Evolutionary conservation across 805 yeast genomes (phyloP).

Genomic region (Myxozyma vanderwaltii): DNA sequence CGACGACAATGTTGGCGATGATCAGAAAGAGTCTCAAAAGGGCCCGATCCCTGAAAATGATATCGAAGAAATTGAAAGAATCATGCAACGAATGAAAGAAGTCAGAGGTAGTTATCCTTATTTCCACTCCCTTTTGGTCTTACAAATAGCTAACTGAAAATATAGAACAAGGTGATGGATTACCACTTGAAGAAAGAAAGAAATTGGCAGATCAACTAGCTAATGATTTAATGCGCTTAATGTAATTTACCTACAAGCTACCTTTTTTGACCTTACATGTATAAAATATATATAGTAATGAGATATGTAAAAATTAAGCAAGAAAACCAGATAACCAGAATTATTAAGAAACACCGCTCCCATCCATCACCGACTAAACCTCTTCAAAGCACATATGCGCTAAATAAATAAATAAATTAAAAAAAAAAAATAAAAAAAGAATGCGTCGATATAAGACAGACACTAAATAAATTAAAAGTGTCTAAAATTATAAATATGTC

Average conservation of each 20-base stretch:
- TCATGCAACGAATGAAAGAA: constrained; percentile 37
- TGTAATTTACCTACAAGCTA: not conserved
- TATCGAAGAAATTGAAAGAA: constrained; percentile 39
- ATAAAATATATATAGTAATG: not conserved
- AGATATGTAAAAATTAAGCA: too few relatives aligned
- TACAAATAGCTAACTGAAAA: not conserved
- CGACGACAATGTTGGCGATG: constrained; percentile 4
- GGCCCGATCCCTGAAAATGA: constrained; percentile 18
- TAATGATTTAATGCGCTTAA: constrained; percentile 37
- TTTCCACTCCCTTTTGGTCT: not conserved
- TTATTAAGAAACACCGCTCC: too few relatives aligned
- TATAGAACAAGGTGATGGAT: constrained; percentile 28
- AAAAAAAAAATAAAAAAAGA: too few relatives aligned
- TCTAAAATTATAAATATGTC: too few relatives aligned
- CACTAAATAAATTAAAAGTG: too few relatives aligned
- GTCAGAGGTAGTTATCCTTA: constrained; percentile 34
- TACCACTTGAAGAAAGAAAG: constrained; percentile 39
- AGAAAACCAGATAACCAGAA: too few relatives aligned
- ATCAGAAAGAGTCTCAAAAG: constrained; percentile 8
- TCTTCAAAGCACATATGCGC: not conserved
- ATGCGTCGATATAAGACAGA: too few relatives aligned
- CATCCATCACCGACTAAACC: not conserved
- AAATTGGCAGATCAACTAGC: constrained; percentile 43
- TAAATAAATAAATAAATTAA: too few relatives aligned
- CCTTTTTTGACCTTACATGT: not conserved